Evolutionary conservation across 208 protist species (phyloP).

Genomic region (Acanthamoeba healyi): DNA sequence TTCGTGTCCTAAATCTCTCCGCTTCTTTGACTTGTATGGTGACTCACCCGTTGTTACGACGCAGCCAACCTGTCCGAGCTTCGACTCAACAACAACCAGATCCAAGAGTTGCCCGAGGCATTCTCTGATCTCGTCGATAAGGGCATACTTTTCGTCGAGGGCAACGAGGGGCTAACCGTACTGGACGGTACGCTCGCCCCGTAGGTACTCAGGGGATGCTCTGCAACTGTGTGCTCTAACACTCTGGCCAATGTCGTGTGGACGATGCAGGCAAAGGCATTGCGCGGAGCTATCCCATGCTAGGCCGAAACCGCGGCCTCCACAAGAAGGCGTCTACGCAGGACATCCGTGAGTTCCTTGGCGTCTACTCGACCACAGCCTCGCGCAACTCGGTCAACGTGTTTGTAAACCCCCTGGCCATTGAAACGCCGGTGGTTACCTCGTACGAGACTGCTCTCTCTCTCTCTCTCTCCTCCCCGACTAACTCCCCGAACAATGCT

Average conservation of each 20-base stretch:
- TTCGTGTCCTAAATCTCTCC: too few relatives aligned
- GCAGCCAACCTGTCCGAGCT: slow-evolving; percentile 40
- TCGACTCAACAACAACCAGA: background rate
- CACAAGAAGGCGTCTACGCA: slow-evolving; percentile 55
- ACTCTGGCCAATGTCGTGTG: background rate
- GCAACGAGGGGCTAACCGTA: background rate
- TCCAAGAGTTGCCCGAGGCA: slow-evolving; percentile 22
- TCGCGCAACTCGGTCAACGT: slow-evolving; percentile 47
- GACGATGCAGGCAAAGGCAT: slow-evolving; percentile 5
- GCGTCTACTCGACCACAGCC: background rate
- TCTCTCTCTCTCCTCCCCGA: background rate
- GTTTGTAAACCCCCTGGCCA: slow-evolving; percentile 43
- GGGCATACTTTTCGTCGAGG: background rate
- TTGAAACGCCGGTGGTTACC: background rate
- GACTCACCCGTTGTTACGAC: background rate
- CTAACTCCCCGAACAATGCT: background rate
- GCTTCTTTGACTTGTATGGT: background rate
- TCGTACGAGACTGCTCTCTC: background rate
- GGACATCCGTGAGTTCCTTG: slow-evolving; percentile 59
- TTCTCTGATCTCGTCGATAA: background rate
- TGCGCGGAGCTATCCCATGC: background rate
- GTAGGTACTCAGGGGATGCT: background rate
- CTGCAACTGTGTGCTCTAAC: too few relatives aligned
- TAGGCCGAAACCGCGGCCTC: background rate
- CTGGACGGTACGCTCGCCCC: background rate